phyloP scores from a whole-genome alignment of 202 grass and related monocot species.

The Musa balbisiana region DNA sequence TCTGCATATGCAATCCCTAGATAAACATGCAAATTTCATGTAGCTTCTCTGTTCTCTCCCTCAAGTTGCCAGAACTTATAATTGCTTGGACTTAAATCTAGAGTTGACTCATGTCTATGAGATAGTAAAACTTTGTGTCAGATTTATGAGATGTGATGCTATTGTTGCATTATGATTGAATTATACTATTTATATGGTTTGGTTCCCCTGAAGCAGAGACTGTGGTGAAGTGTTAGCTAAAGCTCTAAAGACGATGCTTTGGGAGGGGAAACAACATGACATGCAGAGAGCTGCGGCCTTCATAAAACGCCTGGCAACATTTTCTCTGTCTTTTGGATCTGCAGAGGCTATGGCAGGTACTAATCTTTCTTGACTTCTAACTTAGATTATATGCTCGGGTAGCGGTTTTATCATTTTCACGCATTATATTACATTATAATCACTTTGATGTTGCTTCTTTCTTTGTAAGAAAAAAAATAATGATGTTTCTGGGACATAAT shows the following conservation, averaged over 20 bases:
- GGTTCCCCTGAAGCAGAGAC: slow-evolving; percentile 38
- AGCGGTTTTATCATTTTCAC: neutral
- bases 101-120: too few species aligned
- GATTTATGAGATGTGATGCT: too few species aligned
- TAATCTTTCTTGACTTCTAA: slow-evolving; percentile 16
- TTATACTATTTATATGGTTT: neutral
- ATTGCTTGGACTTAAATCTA: too few species aligned
- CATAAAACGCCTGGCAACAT: slow-evolving; percentile 82
- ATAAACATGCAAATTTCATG: too few species aligned
- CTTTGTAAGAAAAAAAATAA: too few species aligned
- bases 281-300: slow-evolving; percentile 88
- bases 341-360: slow-evolving; percentile 77
- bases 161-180: neutral
- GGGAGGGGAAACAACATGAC: slow-evolving; percentile 88
- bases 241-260: slow-evolving; percentile 83
- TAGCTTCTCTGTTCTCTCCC: too few species aligned
- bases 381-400: neutral
- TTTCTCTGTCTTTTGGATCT: slow-evolving; percentile 84
- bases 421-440: too few species aligned
- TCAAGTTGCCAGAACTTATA: too few species aligned
- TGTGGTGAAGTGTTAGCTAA: slow-evolving; percentile 72
- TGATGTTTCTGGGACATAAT: too few species aligned
- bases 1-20: too few species aligned
- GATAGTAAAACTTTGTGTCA: too few species aligned
- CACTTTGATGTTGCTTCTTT: neutral